Evolutionary conservation across 768 basidiomycete species (phyloP), one percentile per base, ranked within the genome.

Genomic region (Suillus sp.): DNA sequence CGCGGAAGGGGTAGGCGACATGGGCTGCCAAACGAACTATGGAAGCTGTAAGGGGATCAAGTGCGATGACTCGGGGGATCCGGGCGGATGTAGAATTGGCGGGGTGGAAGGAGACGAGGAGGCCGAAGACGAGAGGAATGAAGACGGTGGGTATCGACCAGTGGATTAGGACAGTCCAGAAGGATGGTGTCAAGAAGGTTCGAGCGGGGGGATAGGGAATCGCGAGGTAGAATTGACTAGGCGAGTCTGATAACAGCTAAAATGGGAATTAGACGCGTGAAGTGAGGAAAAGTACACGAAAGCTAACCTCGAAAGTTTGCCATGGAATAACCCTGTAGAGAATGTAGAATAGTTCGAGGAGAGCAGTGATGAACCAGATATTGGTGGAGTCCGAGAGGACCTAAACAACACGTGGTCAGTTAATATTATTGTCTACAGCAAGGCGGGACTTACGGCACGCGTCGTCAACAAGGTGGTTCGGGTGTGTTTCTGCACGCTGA

Each of bases 351-450:
- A 89, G 70, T 70, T 91, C 90, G 20, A 80, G 66, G 10, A 86
- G 59, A 8, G 83, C 80, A 0, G 86, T 86, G 48, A 86, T 64
- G 22, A 79, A 78, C 79, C 83, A 86, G 50, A 91, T 85, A 63
- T 87, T 86, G 42, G 78, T 79, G 1, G 89, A 85, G 65, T 84
- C 85, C n/a, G 90, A 91, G 11, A 90, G 77, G 60, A 84, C 83
- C 89, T 81, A 48, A 10, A 59, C n/a, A 48, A 63, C 61, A 51
- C 47, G 34, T 32, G 20, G 22, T 71, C 35, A 66, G 37, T 27
- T 13, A 1, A 9, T 13, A 13, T n/a, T n/a, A 25, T 38, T 57
- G 22, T 56, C 10, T 42, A 55, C 5, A 40, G 45, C 18, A 30
- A 2, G 25, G 45, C 9, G n/a, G 32, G 25, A 68, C 74, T 34